Percentiles rank a stretch among this genome's conserved stretches.
Conservation (phyloP, 371 early-diverging fungal species). For the Lichtheimia hyalospora region DNA sequence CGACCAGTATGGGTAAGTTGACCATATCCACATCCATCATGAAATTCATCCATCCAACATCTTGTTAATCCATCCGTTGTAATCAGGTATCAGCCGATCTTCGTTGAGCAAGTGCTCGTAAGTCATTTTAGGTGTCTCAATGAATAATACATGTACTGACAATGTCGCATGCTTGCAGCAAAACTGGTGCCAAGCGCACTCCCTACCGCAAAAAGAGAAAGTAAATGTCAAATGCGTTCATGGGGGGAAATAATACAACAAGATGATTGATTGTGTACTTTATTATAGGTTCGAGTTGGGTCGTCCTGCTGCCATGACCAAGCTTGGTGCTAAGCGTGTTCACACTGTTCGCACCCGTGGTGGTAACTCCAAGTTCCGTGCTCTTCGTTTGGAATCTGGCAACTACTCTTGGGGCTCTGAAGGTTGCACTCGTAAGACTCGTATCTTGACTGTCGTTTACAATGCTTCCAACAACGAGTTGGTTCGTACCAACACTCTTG, state of each 20-base stretch:
- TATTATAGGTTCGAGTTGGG: constrained; percentile 93
- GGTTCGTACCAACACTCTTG: constrained; percentile 99
- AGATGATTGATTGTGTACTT: neutral
- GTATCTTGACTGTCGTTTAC: constrained; percentile 98
- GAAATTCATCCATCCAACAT: constrained; percentile 6
- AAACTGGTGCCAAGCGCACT: constrained; percentile 17
- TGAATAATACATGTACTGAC: neutral
- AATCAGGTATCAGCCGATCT: constrained; percentile 17
- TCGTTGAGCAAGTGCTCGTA: constrained; percentile 16
- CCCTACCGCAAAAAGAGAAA: constrained; percentile 18
- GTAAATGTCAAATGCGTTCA: constrained; percentile 7
- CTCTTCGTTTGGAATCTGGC: constrained; percentile 96
- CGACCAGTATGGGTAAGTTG: constrained; percentile 9
- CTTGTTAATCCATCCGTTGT: constrained; percentile 3
- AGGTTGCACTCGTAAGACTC: constrained; percentile 92
- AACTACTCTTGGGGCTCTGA: constrained; percentile 99
- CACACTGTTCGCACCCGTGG: constrained; percentile 94
- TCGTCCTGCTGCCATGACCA: constrained; percentile 97
- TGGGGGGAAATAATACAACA: too few relatives aligned
- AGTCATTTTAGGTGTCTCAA: neutral
- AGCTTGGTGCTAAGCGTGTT: constrained; percentile 93
- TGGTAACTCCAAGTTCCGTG: constrained; percentile 99
- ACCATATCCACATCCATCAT: neutral
- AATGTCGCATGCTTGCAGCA: neutral
- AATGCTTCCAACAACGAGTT: constrained; percentile 99